Base-by-base conservation (phyloP, 164 flowering plant species). In the Dillenia suffruticosa region DNA sequence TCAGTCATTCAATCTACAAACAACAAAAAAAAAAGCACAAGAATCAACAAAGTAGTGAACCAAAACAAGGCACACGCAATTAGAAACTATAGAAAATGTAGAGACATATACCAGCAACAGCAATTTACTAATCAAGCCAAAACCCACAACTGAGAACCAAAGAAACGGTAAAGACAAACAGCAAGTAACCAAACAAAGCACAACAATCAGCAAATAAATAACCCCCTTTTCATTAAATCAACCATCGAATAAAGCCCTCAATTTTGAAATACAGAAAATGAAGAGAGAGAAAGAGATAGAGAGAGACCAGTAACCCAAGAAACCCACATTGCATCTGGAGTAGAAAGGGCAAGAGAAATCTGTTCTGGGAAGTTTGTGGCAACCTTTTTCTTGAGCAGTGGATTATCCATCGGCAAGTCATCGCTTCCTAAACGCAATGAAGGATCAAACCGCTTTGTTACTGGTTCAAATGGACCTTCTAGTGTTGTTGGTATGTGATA, bases 271-370 rank as follows among this genome's bases (percentile, higher is more conserved):
- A 12, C 0, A 47, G 9, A 50, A 40, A 32, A 48, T 5, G 11
- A 54, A 52, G 10, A 19, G 22, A 13, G 19, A 49, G 51, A 40
- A 63, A 14, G 11, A 40, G 13, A 50, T 24, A 51, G 48, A 14
- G 9, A 46, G 32, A 15, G 80, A 89, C 98, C 98, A 68, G 96
- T 92, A 45, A 89, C 77, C 96, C 96, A 92, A 72, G 98, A 92
- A 52, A 92, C 76, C 96, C 95, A 92, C 81, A 89, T 81, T 22
- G 98, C 83, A 68, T 82, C 70, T 0, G 95, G 84, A 1, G 94
- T 69, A 58, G 96, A 89, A 56, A 89, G 51, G 10, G 98, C 88
- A 8, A 92, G 74, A 47, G 96, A 74, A 50, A 92, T 86, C 75
- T 92, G 96, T 57, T 92, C 92, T 0, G 98, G 98, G 65, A 84